These are phyloP conservation scores for Dipteronia sinensis DNA, from an alignment of 345 rosid species.

Conservation along the genomic window DNA sequence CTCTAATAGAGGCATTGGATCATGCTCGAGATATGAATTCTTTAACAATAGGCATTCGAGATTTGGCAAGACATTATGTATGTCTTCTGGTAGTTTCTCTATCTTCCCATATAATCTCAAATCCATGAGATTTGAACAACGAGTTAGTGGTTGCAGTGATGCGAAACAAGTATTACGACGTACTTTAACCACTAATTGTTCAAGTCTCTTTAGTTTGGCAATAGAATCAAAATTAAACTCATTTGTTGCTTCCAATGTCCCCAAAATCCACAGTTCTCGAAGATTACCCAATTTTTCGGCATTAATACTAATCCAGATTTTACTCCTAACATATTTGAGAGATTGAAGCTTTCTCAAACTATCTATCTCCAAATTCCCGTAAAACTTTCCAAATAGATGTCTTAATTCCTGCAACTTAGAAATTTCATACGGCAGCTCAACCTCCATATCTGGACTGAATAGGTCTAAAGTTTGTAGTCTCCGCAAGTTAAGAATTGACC, in stretches of 20 bases:
- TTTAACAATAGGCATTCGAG: not conserved
- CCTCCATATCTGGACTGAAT: fast-evolving
- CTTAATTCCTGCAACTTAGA: not conserved
- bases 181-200: not conserved
- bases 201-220: not conserved
- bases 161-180: not conserved
- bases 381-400: not conserved
- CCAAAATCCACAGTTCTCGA: not conserved
- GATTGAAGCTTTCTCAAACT: not conserved
- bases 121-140: not conserved
- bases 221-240: not conserved
- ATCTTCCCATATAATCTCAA: not conserved
- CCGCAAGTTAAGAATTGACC: conserved; percentile 18
- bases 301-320: not conserved
- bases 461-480: conserved; percentile 17
- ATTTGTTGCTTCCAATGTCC: not conserved
- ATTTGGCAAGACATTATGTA: not conserved
- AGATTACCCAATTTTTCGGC: not conserved
- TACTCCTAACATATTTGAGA: not conserved
- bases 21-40: not conserved
- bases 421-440: not conserved
- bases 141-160: not conserved
- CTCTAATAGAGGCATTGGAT: not conserved
- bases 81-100: not conserved
- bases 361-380: not conserved